Evolutionary conservation across 2,329 filamentous ascomycete genomes (phyloP), one percentile per base, ranked within the genome.

Genomic region (Fusarium vanettenii): DNA sequence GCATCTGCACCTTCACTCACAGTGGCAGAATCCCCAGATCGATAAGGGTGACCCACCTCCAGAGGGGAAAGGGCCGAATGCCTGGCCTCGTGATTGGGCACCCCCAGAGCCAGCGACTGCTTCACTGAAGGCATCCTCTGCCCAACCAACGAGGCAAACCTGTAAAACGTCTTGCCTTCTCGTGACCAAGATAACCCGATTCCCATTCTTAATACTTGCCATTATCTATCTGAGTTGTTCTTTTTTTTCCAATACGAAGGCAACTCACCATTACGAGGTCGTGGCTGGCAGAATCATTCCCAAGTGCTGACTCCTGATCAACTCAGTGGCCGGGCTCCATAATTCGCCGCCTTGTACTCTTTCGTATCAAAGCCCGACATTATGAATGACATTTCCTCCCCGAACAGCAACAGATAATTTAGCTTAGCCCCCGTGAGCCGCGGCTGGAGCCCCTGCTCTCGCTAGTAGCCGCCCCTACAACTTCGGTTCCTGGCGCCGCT

Each of bases 31-130:
- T 68, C 75, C 76, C 76, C 76, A 75, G 76, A 78, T 75, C 66
- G 66, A 77, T 77, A 76, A 75, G 60, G 60, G 59, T 20, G 59
- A 57, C 52, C 64, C 64, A 74, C 64, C 50, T 61, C 25, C 56
- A 35, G 45, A 25, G 64, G 73, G 70, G 74, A 74, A 78, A 78
- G 76, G 76, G 52, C 76, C 76, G 76, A 78, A 67, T 77, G 61
- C 43, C 16, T 66, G 55, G 60, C 64, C 71, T 66, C 67, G 60
- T 76, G 71, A 78, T 78, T 78, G 76, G 75, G 3, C 9, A n/a
- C 31, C 60, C 39, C 56, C 29, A 45, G 41, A 45, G n/a, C 41
- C 41, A 45, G 20, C 41, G 22, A 45, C 41, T 3, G 41, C 41
- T 5, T 43, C 39, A 43, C n/a, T 41, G 39, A n/a, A 48, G 50